A percentile compares a stretch with the other conserved stretches of the same genome.
Evolutionary conservation across 768 basidiomycete species (phyloP).

Genomic region (Tubosaeta sp.): DNA sequence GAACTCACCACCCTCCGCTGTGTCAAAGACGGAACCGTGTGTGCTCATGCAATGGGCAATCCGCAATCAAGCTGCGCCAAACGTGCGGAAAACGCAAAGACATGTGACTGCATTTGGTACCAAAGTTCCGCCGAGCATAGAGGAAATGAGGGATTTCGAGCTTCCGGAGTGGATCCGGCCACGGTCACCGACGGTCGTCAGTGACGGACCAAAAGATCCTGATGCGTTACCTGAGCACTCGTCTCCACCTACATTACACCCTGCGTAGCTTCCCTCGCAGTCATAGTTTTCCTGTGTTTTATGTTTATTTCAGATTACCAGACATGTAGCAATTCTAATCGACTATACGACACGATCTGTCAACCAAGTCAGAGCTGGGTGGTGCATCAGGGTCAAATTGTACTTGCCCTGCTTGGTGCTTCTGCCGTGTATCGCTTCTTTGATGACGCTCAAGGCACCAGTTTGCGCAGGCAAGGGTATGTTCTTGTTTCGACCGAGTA

Average conservation of each 20-base stretch:
- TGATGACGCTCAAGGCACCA: constrained; percentile 39
- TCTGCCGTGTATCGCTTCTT: constrained; percentile 10
- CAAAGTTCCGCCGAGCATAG: constrained; percentile 47
- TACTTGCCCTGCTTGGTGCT: constrained; percentile 11
- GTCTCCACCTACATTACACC: constrained; percentile 12
- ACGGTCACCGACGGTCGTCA: constrained; percentile 14
- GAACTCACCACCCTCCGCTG: constrained; percentile 7
- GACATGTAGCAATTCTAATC: constrained; percentile 10
- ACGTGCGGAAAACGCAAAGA: constrained; percentile 47
- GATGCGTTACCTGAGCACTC: constrained; percentile 1
- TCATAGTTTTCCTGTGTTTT: constrained; percentile 21
- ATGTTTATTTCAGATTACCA: constrained; percentile 26
- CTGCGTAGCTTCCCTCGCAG: constrained; percentile 3
- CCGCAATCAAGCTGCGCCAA: constrained; percentile 42
- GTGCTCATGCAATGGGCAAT: constrained; percentile 47
- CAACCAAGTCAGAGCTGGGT: not conserved
- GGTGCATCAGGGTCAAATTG: not conserved
- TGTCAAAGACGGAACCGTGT: constrained; percentile 28
- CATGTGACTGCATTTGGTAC: constrained; percentile 58
- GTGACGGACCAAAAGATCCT: constrained; percentile 6
- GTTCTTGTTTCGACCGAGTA: constrained; percentile 41
- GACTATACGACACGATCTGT: constrained; percentile 5
- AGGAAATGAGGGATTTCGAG: constrained; percentile 50
- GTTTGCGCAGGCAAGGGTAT: constrained; percentile 37
- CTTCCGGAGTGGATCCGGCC: constrained; percentile 50